phyloP scores from a whole-genome alignment of 768 basidiomycete genomes.

The Lactarius hengduanensis region DNA sequence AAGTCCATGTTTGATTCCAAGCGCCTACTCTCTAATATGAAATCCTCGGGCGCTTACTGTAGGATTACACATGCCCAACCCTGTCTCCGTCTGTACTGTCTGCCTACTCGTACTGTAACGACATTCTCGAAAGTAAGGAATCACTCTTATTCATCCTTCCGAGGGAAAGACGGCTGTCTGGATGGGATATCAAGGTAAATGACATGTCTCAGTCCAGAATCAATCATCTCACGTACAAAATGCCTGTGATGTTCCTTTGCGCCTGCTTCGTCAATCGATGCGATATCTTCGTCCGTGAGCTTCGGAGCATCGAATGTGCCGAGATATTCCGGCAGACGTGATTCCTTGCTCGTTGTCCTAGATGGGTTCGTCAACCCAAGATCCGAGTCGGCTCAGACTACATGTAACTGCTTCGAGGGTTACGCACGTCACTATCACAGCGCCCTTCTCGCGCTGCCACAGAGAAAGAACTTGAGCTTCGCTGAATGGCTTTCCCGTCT shows the following conservation, averaged over 20 bases:
- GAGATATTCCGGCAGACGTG: conserved; percentile 50
- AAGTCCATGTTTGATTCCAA: background rate
- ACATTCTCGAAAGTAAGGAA: background rate
- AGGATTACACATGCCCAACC: background rate
- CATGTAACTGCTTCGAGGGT: conserved; percentile 6
- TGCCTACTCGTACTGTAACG: background rate
- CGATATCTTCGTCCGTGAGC: conserved; percentile 34
- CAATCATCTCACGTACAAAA: conserved; percentile 30
- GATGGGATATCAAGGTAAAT: background rate
- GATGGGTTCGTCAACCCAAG: background rate
- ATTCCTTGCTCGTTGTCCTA: conserved; percentile 43
- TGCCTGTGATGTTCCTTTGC: conserved; percentile 34
- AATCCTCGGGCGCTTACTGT: background rate
- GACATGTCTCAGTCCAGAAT: background rate
- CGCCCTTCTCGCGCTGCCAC: conserved; percentile 37
- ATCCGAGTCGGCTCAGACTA: background rate
- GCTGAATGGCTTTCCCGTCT: conserved; percentile 31
- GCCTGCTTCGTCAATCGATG: conserved; percentile 34
- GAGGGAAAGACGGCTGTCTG: background rate
- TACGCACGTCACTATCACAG: conserved; percentile 38
- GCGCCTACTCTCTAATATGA: background rate
- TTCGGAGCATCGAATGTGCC: conserved; percentile 42
- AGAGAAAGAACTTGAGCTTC: conserved; percentile 35
- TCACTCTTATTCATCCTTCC: conserved; percentile 5
- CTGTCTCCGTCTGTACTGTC: background rate